phyloP scores from a whole-genome alignment of 2,329 filamentous ascomycete species.

The Colletotrichum euphorbiae region DNA sequence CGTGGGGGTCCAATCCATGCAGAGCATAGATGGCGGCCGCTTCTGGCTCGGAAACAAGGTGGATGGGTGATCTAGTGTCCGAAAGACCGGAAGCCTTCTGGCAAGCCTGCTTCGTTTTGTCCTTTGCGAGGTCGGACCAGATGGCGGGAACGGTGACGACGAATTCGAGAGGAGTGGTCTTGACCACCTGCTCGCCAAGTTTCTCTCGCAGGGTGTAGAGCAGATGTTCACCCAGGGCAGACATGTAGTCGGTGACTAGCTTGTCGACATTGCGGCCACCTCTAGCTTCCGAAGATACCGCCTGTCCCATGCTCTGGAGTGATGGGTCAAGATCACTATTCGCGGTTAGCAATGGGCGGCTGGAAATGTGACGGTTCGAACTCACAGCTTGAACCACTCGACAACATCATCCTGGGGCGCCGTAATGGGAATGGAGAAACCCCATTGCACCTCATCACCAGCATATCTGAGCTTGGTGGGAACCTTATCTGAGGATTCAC shows the following conservation, averaged over 20 bases:
- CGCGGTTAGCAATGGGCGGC: background rate
- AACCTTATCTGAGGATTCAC: constrained; percentile 59
- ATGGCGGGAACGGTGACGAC: constrained; percentile 69
- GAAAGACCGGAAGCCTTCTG: constrained; percentile 51
- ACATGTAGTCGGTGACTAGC: constrained; percentile 61
- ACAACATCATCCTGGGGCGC: constrained; percentile 53
- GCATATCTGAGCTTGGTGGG: constrained; percentile 61
- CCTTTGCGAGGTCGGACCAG: constrained; percentile 67
- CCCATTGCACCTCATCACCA: constrained; percentile 59
- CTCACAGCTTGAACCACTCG: constrained; percentile 65
- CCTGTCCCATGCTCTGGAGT: constrained; percentile 48
- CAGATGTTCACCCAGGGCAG: constrained; percentile 61
- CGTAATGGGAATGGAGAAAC: constrained; percentile 58
- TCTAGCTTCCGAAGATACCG: constrained; percentile 44
- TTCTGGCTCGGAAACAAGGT: constrained; percentile 64
- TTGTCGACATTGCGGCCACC: constrained; percentile 52
- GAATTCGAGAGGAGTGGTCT: constrained; percentile 61
- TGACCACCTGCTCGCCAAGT: constrained; percentile 56
- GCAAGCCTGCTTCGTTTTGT: constrained; percentile 60
- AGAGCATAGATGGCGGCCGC: constrained; percentile 64
- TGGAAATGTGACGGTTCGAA: constrained; percentile 27
- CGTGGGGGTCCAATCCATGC: constrained; percentile 55
- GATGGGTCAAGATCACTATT: constrained; percentile 52
- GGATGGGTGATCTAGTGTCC: constrained; percentile 49
- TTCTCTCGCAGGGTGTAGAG: constrained; percentile 56